Base-by-base conservation (phyloP, 352 stramenopile species). In the Phytophthora kernoviae region DNA sequence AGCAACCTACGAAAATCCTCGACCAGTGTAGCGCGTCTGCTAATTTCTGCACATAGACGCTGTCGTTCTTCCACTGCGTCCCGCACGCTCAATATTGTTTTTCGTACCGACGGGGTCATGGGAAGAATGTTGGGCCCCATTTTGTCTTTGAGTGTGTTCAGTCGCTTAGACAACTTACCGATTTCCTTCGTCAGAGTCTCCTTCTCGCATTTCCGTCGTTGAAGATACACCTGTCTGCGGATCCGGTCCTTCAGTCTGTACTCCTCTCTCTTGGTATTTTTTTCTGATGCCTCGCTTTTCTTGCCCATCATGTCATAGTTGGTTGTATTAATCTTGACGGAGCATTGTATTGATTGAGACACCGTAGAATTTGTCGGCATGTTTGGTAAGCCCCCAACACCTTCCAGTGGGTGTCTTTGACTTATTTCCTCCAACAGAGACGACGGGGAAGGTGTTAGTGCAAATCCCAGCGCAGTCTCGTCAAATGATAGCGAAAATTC, bases 161-260 rank as follows among this genome's bases (percentile, higher is more conserved):
- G n/a, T n/a, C n/a, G 55, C 11, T 40, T 50, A 0, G 39, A 52
- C 7, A 63, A 32, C 2, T 58, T n/a, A 1, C 18, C 10, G 14
- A 63, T 57, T 33, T 63, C 17, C 37, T 8, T 15, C 3, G 18
- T 4, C 4, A 63, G 32, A 26, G 37, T 45, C 14, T 58, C 15
- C 21, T 22, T 39, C 39, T 63, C 55, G 7, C 27, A 47, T 1
- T 46, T 63, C n/a, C 55, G 55, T 5, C 55, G 55, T 2, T 39
- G 2, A 8, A 26, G 51, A 7, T 27, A 30, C 22, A 40, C 51
- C 7, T 27, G 55, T 27, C 55, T 8, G 15, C 55, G 55, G 17
- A 63, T 63, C 9, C 55, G 55, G 40, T 57, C 55, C 20, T 45
- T 53, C 27, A 52, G 21, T 57, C 45, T 33, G 42, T 39, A 45